Evolutionary conservation across 78 protist species (phyloP).

Genomic region (Dictyostelium citrinum): DNA sequence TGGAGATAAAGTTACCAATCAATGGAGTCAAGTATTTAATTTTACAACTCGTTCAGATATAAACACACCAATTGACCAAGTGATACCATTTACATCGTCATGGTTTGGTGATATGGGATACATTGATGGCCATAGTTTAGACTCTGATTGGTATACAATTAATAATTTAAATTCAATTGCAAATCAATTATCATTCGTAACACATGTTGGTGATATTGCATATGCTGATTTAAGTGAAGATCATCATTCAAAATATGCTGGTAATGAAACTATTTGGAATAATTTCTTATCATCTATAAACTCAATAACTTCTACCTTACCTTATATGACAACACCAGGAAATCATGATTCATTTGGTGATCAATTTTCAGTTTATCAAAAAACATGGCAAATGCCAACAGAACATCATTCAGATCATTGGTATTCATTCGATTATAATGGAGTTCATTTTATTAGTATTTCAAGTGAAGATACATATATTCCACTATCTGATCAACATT

Average conservation of each 20-base stretch:
- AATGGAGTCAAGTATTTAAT: conserved; percentile 5
- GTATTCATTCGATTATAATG: conserved; percentile 55
- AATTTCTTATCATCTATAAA: neutral
- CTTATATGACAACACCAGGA: neutral
- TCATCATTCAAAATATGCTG: neutral
- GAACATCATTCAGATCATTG: neutral
- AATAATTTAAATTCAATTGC: neutral
- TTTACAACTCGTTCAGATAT: neutral
- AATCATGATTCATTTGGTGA: conserved; percentile 48
- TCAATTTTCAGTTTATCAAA: neutral
- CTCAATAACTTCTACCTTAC: neutral
- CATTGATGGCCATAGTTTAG: neutral
- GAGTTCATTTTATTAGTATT: conserved; percentile 46
- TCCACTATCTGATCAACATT: conserved; percentile 19
- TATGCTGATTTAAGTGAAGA: conserved; percentile 29
- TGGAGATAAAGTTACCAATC: conserved; percentile 7
- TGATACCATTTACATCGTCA: neutral
- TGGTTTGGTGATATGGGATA: conserved; percentile 60
- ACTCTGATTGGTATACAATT: neutral
- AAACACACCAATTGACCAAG: neutral
- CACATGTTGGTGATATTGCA: conserved; percentile 71
- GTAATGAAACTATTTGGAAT: conserved; percentile 64
- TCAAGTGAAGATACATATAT: conserved; percentile 15
- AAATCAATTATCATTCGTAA: neutral
- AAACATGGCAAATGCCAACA: conserved; percentile 26